Base-by-base conservation (phyloP, 306 rosid species). In the Cicer chorassanicum region DNA sequence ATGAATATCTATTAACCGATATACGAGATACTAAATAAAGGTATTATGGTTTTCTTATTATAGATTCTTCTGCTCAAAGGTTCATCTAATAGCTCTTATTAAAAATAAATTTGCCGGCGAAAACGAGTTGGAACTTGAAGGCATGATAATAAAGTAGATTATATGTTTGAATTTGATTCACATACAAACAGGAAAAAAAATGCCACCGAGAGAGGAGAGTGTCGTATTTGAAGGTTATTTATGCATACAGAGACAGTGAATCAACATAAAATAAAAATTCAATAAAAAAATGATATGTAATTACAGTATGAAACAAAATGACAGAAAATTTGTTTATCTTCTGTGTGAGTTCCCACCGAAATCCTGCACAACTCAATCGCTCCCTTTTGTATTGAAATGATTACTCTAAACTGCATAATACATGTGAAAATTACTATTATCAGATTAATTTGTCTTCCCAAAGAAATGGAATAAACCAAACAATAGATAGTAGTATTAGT, bases 251-350 rank as follows among this genome's bases (percentile, higher is more conserved):
- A 70, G 82, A 87, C 81, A 15, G 76, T 46, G 82, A 86, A 75
- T 70, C 74, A 80, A 84, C 81, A 68, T 82, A 24, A 83, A 54
- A 74, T 82, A 84, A 72, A 78, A 76, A 81, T 76, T 70, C 56
- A 73, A 79, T 75, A 60, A 80, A 81, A 70, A 74, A 70, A 78
- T 81, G 75, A 78, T 72, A 80, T 78, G 91, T 88, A 91, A 91
- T 91, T 89, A 91, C 97, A 88, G 91, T 86, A 80, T 86, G 85
- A 84, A 78, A 72, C 81, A 74, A 85, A 85, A 83, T 81, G 79
- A 83, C 78, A 82, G 80, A 84, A 84, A 87, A 79, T 82, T 76
- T 72, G 84, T 46, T 66, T 62, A 45, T 84, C 80, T 79, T 68
- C 80, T 55, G 74, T 82, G 82, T 82, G 82, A 51, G 78, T 75